These are phyloP conservation scores for Monosporascus sp. DNA, from an alignment of 2,329 filamentous ascomycete species.

Conservation along the genomic window DNA sequence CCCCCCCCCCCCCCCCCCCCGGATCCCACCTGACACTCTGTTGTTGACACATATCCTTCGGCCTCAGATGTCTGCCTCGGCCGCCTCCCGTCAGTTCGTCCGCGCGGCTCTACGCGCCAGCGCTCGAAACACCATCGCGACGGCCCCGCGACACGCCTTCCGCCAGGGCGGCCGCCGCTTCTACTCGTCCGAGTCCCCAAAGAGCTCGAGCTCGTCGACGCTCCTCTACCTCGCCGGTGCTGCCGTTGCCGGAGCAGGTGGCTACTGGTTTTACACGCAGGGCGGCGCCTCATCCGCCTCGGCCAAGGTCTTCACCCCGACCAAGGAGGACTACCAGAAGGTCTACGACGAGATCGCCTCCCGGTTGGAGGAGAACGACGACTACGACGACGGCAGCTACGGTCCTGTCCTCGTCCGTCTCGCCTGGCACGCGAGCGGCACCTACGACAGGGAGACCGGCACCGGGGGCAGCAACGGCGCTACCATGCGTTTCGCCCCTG, in stretches of 20 bases:
- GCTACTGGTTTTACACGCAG: slow-evolving; percentile 60
- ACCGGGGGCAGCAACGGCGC: slow-evolving; percentile 95
- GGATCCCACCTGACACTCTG: background rate
- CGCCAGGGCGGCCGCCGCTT: slow-evolving; percentile 69
- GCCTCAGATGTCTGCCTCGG: slow-evolving; percentile 39
- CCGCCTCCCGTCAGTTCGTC: slow-evolving; percentile 45
- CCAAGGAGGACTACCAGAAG: slow-evolving; percentile 86
- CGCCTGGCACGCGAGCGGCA: slow-evolving; percentile 91
- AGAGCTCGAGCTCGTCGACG: slow-evolving; percentile 40
- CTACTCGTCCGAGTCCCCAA: slow-evolving; percentile 67
- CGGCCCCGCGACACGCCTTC: slow-evolving; percentile 61
- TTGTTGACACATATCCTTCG: background rate
- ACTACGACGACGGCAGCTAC: slow-evolving; percentile 96
- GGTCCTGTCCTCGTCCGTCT: slow-evolving; percentile 86
- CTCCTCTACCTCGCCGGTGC: slow-evolving; percentile 55
- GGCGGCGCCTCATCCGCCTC: slow-evolving; percentile 36
- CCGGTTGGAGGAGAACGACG: slow-evolving; percentile 78
- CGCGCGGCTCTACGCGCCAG: slow-evolving; percentile 55
- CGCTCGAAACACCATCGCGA: slow-evolving; percentile 53
- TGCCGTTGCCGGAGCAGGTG: slow-evolving; percentile 56
- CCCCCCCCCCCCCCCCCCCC: too few relatives aligned
- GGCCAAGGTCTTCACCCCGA: slow-evolving; percentile 62
- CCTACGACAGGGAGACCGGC: slow-evolving; percentile 79
- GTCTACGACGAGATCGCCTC: slow-evolving; percentile 85
- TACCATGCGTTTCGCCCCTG: slow-evolving; percentile 92